phyloP scores from a whole-genome alignment of 371 early-diverging fungal genomes.

The Apophysomyces variabilis region DNA sequence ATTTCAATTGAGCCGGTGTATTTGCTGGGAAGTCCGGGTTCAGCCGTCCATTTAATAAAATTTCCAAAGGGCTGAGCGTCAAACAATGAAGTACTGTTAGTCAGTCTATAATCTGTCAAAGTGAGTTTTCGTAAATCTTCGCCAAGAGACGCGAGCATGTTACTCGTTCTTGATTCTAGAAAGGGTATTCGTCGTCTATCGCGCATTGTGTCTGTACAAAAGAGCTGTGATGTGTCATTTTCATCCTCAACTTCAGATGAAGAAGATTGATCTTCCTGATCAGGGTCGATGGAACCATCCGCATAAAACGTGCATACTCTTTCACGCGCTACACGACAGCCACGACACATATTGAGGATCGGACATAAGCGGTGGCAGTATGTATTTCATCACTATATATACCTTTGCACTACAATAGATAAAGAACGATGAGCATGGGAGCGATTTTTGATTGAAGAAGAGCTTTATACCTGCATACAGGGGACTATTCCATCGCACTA shows the following conservation, averaged over 20 bases:
- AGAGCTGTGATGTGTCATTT: slow-evolving; percentile 14
- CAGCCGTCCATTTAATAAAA: slow-evolving; percentile 33
- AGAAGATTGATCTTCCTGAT: slow-evolving; percentile 14
- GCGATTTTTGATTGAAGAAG: neutral
- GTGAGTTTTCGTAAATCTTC: slow-evolving; percentile 23
- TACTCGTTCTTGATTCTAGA: slow-evolving; percentile 24
- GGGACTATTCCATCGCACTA: slow-evolving; percentile 59
- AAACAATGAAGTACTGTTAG: slow-evolving; percentile 12
- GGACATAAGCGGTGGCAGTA: neutral
- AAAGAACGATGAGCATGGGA: neutral
- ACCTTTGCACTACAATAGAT: slow-evolving; percentile 22
- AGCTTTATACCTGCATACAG: slow-evolving; percentile 55
- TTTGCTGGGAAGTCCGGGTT: slow-evolving; percentile 19
- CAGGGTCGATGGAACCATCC: slow-evolving; percentile 31
- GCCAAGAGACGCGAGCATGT: slow-evolving; percentile 20
- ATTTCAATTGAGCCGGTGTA: slow-evolving; percentile 19
- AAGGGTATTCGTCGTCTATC: slow-evolving; percentile 18
- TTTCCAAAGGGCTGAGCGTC: slow-evolving; percentile 29
- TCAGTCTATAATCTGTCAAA: slow-evolving; percentile 13
- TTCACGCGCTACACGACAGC: slow-evolving; percentile 26
- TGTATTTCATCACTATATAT: neutral
- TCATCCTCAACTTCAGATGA: slow-evolving; percentile 4
- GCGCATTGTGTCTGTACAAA: slow-evolving; percentile 21
- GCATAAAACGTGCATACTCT: slow-evolving; percentile 33
- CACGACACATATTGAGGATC: neutral